Evolutionary conservation across 108 stramenopile species (phyloP).

Genomic region (Fragilariopsis cylindrus): DNA sequence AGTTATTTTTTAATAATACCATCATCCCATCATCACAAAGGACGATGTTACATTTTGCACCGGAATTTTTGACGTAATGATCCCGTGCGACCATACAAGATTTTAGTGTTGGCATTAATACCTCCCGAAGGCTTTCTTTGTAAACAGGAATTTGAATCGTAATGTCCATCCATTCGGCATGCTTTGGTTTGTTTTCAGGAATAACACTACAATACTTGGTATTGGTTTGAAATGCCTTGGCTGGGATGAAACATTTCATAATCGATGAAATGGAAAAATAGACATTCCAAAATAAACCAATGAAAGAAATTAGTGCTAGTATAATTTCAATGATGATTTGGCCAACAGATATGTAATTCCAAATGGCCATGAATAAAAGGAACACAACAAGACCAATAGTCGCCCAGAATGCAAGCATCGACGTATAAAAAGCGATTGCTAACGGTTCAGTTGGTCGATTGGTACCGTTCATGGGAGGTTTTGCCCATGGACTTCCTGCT

Average conservation of each 20-base stretch:
- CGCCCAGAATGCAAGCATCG: constrained; percentile 30
- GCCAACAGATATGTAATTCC: constrained; percentile 24
- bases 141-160: constrained; percentile 60
- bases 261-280: constrained; percentile 48
- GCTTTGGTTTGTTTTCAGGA: constrained; percentile 45
- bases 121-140: constrained; percentile 50
- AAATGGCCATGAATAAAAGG: constrained; percentile 35
- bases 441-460: constrained; percentile 50
- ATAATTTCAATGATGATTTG: constrained; percentile 40
- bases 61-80: constrained; percentile 38
- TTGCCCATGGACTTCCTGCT: constrained; percentile 51
- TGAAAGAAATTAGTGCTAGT: constrained; percentile 42
- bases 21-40: constrained; percentile 62
- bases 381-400: constrained; percentile 28
- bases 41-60: constrained; percentile 46
- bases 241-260: constrained; percentile 54
- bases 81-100: constrained; percentile 44
- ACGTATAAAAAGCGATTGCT: constrained; percentile 42
- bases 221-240: constrained; percentile 47
- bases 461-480: constrained; percentile 39
- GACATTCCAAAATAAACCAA: constrained; percentile 59
- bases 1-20: constrained; percentile 48
- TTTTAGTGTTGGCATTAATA: constrained; percentile 49
- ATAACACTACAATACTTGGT: constrained; percentile 56
- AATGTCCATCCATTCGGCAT: constrained; percentile 38